Conservation (phyloP, 441 rosid species). For the Dalechampia spathulata region DNA sequence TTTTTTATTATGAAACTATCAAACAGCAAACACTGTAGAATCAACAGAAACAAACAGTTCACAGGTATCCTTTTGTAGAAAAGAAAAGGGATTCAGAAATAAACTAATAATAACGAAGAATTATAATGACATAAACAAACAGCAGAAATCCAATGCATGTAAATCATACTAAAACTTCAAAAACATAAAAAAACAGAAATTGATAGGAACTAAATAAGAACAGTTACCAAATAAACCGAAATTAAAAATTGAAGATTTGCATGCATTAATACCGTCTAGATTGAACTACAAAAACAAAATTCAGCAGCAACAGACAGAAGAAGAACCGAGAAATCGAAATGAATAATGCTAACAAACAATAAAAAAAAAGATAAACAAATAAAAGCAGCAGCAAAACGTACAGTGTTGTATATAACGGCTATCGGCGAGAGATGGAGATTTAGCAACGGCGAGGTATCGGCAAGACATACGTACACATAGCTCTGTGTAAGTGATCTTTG, state of each 20-base stretch:
- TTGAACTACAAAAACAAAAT: too few species aligned
- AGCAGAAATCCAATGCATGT: too few species aligned
- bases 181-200: too few species aligned
- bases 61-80: not conserved
- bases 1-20: not conserved
- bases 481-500: too few species aligned
- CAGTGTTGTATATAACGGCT: not conserved
- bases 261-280: too few species aligned
- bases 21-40: not conserved
- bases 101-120: not conserved
- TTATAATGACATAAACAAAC: too few species aligned
- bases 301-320: not conserved
- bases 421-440: not conserved
- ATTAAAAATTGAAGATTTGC: too few species aligned
- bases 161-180: too few species aligned
- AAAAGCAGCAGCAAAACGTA: too few species aligned
- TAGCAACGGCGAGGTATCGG: conserved; percentile 3
- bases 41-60: not conserved
- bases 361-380: not conserved
- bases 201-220: too few species aligned
- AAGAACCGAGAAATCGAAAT: not conserved
- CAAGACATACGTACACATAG: not conserved
- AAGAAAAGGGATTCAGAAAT: not conserved
- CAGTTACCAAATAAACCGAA: too few species aligned
- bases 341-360: not conserved